Evolutionary conservation across 2,329 filamentous ascomycete species (phyloP), one percentile per base, ranked within the genome.

Genomic region (Cytospora paraplurivora): DNA sequence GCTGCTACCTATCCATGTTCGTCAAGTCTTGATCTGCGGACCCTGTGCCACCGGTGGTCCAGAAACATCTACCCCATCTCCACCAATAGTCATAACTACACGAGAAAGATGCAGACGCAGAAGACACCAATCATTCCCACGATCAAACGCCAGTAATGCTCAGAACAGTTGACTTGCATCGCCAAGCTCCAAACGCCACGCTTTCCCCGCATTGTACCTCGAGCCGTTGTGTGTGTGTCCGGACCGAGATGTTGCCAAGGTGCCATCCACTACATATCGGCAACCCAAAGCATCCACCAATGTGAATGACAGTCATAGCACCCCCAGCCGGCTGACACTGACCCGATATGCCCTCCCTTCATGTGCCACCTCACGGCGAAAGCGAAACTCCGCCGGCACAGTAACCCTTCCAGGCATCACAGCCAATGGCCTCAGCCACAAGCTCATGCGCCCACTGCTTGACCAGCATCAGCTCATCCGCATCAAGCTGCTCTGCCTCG

Each of bases 391-490:
- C 34, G 35, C 61, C 37, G 8, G 41, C 62, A 38, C 19, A 33
- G 55, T 60, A 66, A 10, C 64, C 64, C 34, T 49, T 32, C 64
- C 62, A 66, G 17, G 17, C n/a, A 33, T 56, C 27, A 17, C 63
- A 62, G 15, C 58, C 64, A 3, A 66, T 53, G 34, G 62, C 54
- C 38, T 41, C 32, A n/a, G 37, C 62, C 34, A 66, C 56, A 15
- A 64, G 27, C 12, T 33, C 19, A 38, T 66, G 38, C 10, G 56
- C 54, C 53, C 54, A 50, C 49, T 41, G 17, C 62, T 47, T 50
- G 32, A 63, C 55, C n/a, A 38, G 33, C 11, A n/a, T 13, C 1
- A 49, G 51, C 11, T 4, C 13, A 17, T 54, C 38, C 1, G 5
- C 11, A 2, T 56, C 33, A 15, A 52, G n/a, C 12, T 50, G n/a